A percentile compares a stretch with the other conserved stretches of the same genome.
These are phyloP conservation scores for Marchantia polymorpha DNA, from an alignment of 225 moss, liverwort and hornwort genomes.

Conservation along the genomic window DNA sequence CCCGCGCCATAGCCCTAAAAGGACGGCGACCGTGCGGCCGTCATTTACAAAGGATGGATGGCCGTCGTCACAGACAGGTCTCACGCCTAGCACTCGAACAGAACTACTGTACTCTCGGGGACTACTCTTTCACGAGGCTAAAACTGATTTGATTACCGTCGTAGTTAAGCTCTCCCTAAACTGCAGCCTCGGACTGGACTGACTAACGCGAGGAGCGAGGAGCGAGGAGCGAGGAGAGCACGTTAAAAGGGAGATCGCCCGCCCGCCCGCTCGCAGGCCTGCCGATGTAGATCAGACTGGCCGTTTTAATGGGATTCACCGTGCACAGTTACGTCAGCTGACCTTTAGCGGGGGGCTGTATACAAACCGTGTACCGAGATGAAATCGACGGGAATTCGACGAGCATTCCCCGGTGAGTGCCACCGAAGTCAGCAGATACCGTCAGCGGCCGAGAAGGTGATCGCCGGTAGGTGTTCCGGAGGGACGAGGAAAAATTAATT, in stretches of 20 bases:
- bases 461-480: background rate
- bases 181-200: background rate
- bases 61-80: constrained; percentile 30
- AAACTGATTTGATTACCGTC: background rate
- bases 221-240: constrained; percentile 10
- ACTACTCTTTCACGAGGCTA: background rate
- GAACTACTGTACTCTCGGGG: background rate
- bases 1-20: constrained; percentile 42
- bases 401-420: constrained; percentile 17
- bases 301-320: background rate
- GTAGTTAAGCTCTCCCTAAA: background rate
- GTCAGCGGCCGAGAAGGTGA: constrained; percentile 1
- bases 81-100: background rate
- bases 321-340: constrained; percentile 24
- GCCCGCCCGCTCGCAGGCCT: constrained; percentile 4
- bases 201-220: background rate
- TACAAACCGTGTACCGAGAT: background rate
- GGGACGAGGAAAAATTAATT: background rate
- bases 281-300: background rate
- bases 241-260: constrained; percentile 21
- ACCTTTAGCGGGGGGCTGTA: background rate
- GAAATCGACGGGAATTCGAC: background rate
- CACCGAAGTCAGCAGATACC: constrained; percentile 5
- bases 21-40: constrained; percentile 45
- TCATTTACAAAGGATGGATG: constrained; percentile 22